These are phyloP conservation scores for Apiospora saccharicola DNA, from an alignment of 2,329 filamentous ascomycete species.

Conservation along the genomic window DNA sequence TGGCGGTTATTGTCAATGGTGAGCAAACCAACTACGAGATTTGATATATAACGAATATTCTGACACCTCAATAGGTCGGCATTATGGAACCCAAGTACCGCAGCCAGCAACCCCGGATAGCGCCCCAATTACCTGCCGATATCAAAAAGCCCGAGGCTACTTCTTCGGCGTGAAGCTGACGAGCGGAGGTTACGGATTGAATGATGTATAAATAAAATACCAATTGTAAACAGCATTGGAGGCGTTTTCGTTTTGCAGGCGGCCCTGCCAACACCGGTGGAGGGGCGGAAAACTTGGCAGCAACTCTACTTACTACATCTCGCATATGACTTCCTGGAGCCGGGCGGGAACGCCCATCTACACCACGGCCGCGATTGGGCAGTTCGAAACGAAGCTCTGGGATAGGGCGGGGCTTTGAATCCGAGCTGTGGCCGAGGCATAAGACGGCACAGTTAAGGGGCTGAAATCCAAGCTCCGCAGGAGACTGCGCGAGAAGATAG, in stretches of 20 bases:
- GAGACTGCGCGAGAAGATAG: neutral
- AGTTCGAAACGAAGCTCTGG: neutral
- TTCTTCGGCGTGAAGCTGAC: neutral
- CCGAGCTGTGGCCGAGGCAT: neutral
- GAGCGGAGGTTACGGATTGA: neutral
- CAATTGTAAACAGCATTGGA: conserved; percentile 25
- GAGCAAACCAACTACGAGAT: conserved; percentile 23
- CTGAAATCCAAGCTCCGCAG: neutral
- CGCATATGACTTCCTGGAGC: neutral
- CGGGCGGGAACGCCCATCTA: neutral
- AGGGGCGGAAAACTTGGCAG: neutral
- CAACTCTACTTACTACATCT: neutral
- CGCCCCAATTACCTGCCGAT: conserved; percentile 37
- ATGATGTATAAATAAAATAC: conserved; percentile 22
- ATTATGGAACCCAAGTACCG: conserved; percentile 49
- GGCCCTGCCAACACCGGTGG: neutral
- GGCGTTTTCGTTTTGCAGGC: neutral
- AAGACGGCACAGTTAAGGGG: neutral
- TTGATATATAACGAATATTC: neutral
- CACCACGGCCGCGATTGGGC: neutral
- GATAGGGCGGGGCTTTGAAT: neutral
- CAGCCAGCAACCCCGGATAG: conserved; percentile 38
- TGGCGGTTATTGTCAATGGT: conserved; percentile 90
- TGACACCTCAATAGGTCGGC: conserved; percentile 40
- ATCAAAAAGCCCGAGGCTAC: conserved; percentile 15